Evolutionary conservation across 2,329 filamentous ascomycete genomes (phyloP).

Genomic region (Curvularia sp.): DNA sequence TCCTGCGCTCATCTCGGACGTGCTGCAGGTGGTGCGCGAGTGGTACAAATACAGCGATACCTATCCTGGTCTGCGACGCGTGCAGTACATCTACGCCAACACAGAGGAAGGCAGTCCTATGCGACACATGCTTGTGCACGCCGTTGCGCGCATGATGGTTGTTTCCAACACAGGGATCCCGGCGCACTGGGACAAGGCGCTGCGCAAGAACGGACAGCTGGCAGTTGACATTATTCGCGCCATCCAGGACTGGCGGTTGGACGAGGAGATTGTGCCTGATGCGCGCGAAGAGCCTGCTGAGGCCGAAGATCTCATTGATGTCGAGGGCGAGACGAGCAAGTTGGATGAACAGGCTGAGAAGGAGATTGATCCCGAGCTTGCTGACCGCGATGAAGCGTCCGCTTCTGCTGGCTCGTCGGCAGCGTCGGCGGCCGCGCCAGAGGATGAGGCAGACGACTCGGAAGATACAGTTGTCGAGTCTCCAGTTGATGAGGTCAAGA

Average conservation of each 20-base stretch:
- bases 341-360: constrained; percentile 43
- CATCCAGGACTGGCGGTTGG: constrained; percentile 62
- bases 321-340: constrained; percentile 48
- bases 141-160: constrained; percentile 60
- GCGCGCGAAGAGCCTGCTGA: constrained; percentile 54
- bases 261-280: constrained; percentile 58
- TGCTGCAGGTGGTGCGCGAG: constrained; percentile 58
- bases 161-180: constrained; percentile 57
- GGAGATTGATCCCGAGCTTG: constrained; percentile 40
- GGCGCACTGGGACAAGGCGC: constrained; percentile 61
- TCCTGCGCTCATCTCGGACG: constrained; percentile 55
- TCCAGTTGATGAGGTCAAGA: constrained; percentile 18
- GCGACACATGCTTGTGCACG: constrained; percentile 58
- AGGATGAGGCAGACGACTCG: constrained; percentile 19
- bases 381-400: constrained; percentile 23
- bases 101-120: constrained; percentile 56
- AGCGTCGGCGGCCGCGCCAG: constrained; percentile 1
- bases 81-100: constrained; percentile 61
- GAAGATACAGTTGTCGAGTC: constrained; percentile 38
- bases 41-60: constrained; percentile 62
- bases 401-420: background rate
- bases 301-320: constrained; percentile 46
- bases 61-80: constrained; percentile 60
- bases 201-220: constrained; percentile 62
- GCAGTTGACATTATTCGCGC: constrained; percentile 62